Conservation (phyloP, 768 basidiomycete genomes). For the Boletus vermiculosoides region DNA sequence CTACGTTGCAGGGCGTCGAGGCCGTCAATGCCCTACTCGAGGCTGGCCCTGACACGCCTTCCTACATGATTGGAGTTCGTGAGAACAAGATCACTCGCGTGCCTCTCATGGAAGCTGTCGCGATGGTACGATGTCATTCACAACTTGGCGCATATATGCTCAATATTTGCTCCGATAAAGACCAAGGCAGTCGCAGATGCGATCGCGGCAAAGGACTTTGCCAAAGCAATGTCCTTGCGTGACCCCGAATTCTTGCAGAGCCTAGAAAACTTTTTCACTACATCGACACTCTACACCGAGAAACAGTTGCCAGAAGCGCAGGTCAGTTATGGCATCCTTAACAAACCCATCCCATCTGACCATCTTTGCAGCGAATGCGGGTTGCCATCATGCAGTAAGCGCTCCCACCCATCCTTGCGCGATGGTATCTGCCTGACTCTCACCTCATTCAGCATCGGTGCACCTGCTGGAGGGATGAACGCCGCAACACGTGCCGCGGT, state of each 20-base stretch:
- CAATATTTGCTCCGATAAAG: slow-evolving; percentile 37
- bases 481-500: slow-evolving; percentile 94
- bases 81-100: slow-evolving; percentile 95
- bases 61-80: slow-evolving; percentile 94
- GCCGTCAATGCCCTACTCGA: slow-evolving; percentile 87
- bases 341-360: slow-evolving; percentile 9
- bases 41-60: slow-evolving; percentile 85
- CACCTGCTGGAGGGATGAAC: slow-evolving; percentile 98
- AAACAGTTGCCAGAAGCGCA: slow-evolving; percentile 50
- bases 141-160: slow-evolving; percentile 1
- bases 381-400: slow-evolving; percentile 83
- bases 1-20: slow-evolving; percentile 93
- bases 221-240: slow-evolving; percentile 80
- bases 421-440: not conserved
- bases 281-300: slow-evolving; percentile 58
- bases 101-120: slow-evolving; percentile 90
- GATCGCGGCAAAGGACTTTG: slow-evolving; percentile 80
- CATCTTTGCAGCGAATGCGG: slow-evolving; percentile 58
- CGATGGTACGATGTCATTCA: slow-evolving; percentile 51
- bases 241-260: slow-evolving; percentile 91
- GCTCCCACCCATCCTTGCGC: not conserved
- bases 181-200: slow-evolving; percentile 84
- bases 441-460: slow-evolving; percentile 67
- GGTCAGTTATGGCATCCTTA: slow-evolving; percentile 29
- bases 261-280: slow-evolving; percentile 79